Conservation (phyloP, 2,329 filamentous ascomycete species). For the Epichloe coenophiala region DNA sequence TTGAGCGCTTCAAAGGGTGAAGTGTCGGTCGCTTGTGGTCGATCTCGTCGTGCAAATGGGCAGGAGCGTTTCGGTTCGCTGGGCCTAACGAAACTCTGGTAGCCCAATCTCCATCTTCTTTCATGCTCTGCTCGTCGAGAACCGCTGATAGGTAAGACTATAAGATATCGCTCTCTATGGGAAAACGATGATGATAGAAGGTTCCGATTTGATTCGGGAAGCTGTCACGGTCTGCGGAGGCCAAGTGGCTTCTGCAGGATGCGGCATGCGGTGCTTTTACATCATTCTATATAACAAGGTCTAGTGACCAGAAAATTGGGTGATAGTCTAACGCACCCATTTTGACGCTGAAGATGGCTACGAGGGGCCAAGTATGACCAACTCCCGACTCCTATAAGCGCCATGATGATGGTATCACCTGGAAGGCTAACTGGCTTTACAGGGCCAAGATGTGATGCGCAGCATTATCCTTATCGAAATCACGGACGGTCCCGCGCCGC, state of each 20-base stretch:
- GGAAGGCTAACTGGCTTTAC: no score
- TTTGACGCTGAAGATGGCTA: neutral
- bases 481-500: no score
- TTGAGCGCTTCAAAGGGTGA: neutral
- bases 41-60: neutral
- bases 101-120: neutral
- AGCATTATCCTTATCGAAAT: no score
- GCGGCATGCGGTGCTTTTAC: neutral
- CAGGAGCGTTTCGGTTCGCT: neutral
- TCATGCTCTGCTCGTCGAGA: neutral
- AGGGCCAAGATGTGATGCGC: no score
- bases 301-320: neutral
- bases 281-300: neutral
- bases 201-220: neutral
- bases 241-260: neutral
- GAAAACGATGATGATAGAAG: neutral
- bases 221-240: neutral
- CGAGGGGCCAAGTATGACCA: neutral
- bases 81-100: neutral
- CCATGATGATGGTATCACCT: neutral
- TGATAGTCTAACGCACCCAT: neutral
- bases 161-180: neutral
- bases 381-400: no score
- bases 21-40: neutral
- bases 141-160: neutral